Base-by-base conservation (phyloP, 169 alveolate genomes). In the Eimeria zaria region DNA sequence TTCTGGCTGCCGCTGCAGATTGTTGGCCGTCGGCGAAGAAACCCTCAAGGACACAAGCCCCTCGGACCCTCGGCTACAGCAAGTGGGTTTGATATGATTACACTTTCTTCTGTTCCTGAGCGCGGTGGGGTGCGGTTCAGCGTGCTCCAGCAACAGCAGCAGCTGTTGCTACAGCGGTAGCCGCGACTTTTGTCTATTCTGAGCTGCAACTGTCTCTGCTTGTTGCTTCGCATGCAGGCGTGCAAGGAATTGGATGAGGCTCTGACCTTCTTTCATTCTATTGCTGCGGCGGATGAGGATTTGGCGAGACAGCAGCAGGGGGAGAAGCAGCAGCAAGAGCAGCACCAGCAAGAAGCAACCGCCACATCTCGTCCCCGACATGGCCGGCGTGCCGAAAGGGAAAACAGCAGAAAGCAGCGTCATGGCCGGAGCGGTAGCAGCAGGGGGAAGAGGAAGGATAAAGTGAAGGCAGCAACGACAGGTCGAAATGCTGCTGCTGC, bases 251-350 rank as follows among this genome's bases (percentile, higher is more conserved):
- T 85, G 33, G 76, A 58, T 0, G 93, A 85, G 80, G 64, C 93
- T 60, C 41, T 85, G 62, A 62, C 60, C 41, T 85, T 85, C 69
- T 85, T 85, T 58, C 41, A 62, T 85, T 85, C 93, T 51, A 85
- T 85, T 46, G 78, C 80, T 39, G 93, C 93, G 27, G 93, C 93
- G 5, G 93, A 85, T 62, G 93, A 85, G 58, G 93, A 85, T 81
- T 62, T 85, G 81, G 80, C 76, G n/a, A 51, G 30, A 60, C 93
- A 85, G 81, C 81, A 62, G 81, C 67, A 62, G 30, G 81, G 46
- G 33, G 51, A 53, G 90, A 48, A 81, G 46, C 90, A 30, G 90
- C 30, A 48, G 58, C 74, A 51, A 6, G 73, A 85, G 55, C 64
- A 62, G 18, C 67, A 60, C 24, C 93, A 36, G 44, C 64, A 60